Conservation (phyloP, 2,329 filamentous ascomycete species). For the Fusarium globosum region DNA sequence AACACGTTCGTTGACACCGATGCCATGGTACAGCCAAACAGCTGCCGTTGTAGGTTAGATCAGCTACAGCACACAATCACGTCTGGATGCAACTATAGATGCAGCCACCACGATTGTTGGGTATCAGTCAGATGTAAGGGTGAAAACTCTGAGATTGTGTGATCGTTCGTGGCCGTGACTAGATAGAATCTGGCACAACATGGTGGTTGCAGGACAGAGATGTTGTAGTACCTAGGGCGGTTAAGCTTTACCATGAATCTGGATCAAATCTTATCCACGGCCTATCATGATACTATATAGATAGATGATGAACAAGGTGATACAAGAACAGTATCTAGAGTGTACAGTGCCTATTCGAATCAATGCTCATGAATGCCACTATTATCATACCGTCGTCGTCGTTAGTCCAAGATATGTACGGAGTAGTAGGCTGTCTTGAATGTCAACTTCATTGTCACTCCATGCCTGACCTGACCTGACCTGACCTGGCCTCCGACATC, state of each 20-base stretch:
- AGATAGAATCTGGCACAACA: not conserved
- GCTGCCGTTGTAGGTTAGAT: slow-evolving; percentile 14
- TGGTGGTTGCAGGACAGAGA: not conserved
- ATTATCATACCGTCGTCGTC: not conserved
- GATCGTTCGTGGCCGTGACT: slow-evolving; percentile 7
- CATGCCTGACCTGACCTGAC: not conserved
- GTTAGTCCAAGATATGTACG: not conserved
- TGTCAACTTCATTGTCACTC: not conserved
- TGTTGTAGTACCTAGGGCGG: not conserved
- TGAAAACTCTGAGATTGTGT: not conserved
- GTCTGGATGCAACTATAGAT: not conserved
- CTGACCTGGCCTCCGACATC: slow-evolving; percentile 3
- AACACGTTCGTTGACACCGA: slow-evolving; percentile 29
- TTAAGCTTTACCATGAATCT: not conserved
- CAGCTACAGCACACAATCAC: not conserved
- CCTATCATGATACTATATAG: not conserved
- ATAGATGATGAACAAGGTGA: not conserved
- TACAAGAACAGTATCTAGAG: no score
- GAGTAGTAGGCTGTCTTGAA: not conserved
- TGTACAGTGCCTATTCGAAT: not conserved
- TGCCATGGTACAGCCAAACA: slow-evolving; percentile 25
- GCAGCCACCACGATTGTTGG: slow-evolving; percentile 15
- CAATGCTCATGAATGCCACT: not conserved
- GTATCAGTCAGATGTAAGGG: slow-evolving; percentile 2
- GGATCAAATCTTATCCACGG: not conserved